Conservation (phyloP, 441 rosid genomes). For the Erysimum cheiri region DNA sequence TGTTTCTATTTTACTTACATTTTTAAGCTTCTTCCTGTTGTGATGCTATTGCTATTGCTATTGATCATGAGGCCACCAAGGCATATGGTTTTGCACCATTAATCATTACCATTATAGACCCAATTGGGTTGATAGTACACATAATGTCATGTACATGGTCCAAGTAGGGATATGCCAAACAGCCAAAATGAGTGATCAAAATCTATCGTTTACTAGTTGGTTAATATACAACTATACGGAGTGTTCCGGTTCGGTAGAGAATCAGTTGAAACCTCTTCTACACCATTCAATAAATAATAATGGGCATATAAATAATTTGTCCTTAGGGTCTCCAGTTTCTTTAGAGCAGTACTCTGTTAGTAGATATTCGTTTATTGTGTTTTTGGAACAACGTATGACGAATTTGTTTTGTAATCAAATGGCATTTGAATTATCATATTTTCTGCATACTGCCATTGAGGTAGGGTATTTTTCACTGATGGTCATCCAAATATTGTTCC, state of each 20-base stretch:
- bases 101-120: conserved; percentile 76
- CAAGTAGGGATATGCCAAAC: not conserved
- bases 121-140: conserved; percentile 39
- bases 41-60: not conserved
- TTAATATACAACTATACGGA: not conserved
- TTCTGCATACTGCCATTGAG: conserved; percentile 11
- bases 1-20: conserved; percentile 20
- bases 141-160: not conserved
- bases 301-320: no score
- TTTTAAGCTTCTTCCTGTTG: not conserved
- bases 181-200: not conserved
- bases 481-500: conserved; percentile 42
- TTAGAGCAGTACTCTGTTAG: no score
- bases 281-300: not conserved
- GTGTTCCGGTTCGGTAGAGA: not conserved
- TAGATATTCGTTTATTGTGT: no score
- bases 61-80: conserved; percentile 46
- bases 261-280: not conserved
- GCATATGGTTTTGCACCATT: not conserved
- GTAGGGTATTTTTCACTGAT: not conserved
- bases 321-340: no score
- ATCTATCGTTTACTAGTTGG: not conserved
- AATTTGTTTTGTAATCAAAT: not conserved
- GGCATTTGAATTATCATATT: no score
- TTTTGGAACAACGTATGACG: not conserved